phyloP scores from a whole-genome alignment of 768 basidiomycete genomes.

The Rhizopogon sp. region DNA sequence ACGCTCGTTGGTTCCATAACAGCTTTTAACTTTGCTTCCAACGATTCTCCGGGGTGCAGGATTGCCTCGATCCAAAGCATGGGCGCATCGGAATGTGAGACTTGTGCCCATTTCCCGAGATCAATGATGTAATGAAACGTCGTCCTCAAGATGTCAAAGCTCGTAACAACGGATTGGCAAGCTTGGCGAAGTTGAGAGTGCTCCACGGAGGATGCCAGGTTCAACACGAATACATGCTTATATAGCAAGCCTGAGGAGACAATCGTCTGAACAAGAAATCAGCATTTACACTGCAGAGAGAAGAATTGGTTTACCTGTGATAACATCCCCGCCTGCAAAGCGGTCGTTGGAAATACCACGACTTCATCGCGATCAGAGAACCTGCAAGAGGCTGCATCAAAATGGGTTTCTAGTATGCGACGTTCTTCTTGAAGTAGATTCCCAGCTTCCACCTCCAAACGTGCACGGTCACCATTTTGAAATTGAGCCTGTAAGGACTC shows the following conservation, averaged over 20 bases:
- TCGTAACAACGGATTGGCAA: conserved; percentile 29
- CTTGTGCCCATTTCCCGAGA: conserved; percentile 26
- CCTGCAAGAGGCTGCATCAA: conserved; percentile 12
- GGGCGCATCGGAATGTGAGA: conserved; percentile 17
- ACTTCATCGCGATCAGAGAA: conserved; percentile 27
- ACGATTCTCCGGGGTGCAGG: conserved; percentile 2
- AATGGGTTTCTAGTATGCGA: background rate
- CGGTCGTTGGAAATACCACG: conserved; percentile 35
- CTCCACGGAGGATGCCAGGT: conserved; percentile 14
- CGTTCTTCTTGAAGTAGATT: conserved; percentile 6
- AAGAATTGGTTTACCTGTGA: conserved; percentile 32
- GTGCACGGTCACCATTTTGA: background rate
- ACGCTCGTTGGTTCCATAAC: conserved; percentile 12
- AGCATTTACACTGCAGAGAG: background rate
- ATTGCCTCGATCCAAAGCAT: conserved; percentile 20
- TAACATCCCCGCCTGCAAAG: conserved; percentile 44
- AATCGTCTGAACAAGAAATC: conserved; percentile 18
- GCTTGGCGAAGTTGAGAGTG: conserved; percentile 26
- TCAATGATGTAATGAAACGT: conserved; percentile 41
- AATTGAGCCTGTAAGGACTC: background rate
- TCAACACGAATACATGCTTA: conserved; percentile 28
- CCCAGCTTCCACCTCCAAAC: background rate
- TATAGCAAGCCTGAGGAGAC: conserved; percentile 24
- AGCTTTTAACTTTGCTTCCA: conserved; percentile 9
- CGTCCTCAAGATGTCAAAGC: conserved; percentile 39